phyloP scores from a whole-genome alignment of 192 early-diverging fungal species.

The Dimargaris xerosporica region DNA sequence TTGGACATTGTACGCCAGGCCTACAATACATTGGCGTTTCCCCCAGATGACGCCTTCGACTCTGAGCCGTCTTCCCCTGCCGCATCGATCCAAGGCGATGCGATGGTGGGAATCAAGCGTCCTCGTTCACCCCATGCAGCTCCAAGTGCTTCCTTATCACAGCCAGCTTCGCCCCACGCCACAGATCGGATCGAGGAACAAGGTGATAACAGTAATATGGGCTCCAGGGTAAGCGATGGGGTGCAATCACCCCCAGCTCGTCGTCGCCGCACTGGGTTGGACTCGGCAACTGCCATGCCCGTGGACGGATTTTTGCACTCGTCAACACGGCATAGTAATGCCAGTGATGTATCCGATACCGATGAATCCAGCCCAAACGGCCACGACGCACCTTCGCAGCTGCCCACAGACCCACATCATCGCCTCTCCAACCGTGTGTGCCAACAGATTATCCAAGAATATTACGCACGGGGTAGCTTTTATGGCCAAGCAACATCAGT shows the following conservation, averaged over 20 bases:
- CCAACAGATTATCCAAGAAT: slow-evolving; percentile 44
- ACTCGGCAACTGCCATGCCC: slow-evolving; percentile 30
- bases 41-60: not conserved
- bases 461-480: slow-evolving; percentile 69
- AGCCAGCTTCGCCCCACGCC: slow-evolving; percentile 3
- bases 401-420: slow-evolving; percentile 17
- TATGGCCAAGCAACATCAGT: slow-evolving; percentile 59
- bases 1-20: slow-evolving; percentile 48
- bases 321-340: not conserved
- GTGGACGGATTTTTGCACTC: slow-evolving; percentile 15
- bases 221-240: not conserved
- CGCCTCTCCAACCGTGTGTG: slow-evolving; percentile 18
- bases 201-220: slow-evolving; percentile 15
- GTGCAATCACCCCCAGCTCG: slow-evolving; percentile 9
- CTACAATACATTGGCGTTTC: slow-evolving; percentile 34
- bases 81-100: not conserved
- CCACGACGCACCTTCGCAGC: slow-evolving; percentile 12
- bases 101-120: not conserved
- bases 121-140: not conserved
- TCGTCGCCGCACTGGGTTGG: slow-evolving; percentile 15
- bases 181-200: slow-evolving; percentile 13
- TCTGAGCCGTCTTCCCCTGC: not conserved
- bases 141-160: not conserved
- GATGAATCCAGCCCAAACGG: not conserved
- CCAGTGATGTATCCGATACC: not conserved